Base-by-base conservation (phyloP, 176 grass and related monocot species). In the Chrysopogon serrulatus region DNA sequence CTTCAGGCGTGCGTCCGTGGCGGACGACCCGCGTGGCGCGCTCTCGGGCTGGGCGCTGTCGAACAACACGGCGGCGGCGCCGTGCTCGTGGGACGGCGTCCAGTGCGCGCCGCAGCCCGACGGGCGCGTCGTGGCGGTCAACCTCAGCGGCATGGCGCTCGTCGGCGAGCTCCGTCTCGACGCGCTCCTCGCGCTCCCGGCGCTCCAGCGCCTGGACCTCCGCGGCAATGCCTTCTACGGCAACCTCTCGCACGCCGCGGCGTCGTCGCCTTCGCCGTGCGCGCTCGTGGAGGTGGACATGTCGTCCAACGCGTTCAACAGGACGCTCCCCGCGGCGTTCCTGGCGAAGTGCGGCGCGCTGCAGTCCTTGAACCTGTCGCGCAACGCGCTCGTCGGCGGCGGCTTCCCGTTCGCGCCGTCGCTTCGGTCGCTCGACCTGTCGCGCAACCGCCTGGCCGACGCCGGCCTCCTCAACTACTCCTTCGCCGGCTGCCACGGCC, bases 141-240 rank as follows among this genome's bases (percentile, higher is more conserved):
- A 99, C 77, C 94, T 99, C 64, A 92, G 74, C 69, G 54, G 89
- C 85, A 92, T 92, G 96, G 73, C 56, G 8, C 93, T 99, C 72
- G 76, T 68, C 9, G 96, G 96, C 18, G 85, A 83, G 15, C 93
- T 99, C 47, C 68, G 57, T 5, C 68, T 99, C 15, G 87, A 93
- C 63, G 48, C 63, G 43, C 89, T 99, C 34, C 64, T 99, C n/a
- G 28, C 65, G 12, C 89, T 99, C 34, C 88, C 87, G 9, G 36
- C 69, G 24, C 87, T 99, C 2, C 83, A 63, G 32, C 59, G 54
- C 39, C 85, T 99, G 42, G 78, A 88, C 59, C 65, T 99, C 65
- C 71, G 83, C 73, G 87, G 93, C 72, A 99, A 99, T 81, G 94
- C 86, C 41, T 99, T 99, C 83, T 67, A 92, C 45, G 96, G 96